Evolutionary conservation across 2,329 filamentous ascomycete species (phyloP).

Genomic region (Cryphonectria parasitica): DNA sequence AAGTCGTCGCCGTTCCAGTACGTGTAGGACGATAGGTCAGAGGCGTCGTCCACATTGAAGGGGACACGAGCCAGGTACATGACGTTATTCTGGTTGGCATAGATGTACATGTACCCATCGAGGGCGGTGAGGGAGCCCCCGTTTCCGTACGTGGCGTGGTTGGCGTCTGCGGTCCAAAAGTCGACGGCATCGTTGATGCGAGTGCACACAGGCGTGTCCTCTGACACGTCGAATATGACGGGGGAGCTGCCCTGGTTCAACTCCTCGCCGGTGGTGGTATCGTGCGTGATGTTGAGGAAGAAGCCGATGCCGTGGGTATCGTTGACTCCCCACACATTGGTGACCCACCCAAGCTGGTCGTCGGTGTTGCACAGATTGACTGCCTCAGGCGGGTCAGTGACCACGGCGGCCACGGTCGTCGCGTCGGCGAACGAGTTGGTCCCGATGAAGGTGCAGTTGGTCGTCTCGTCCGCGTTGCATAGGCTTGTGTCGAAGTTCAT

Average conservation of each 20-base stretch:
- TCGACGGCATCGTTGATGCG: conserved; percentile 8
- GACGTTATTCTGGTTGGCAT: conserved; percentile 1
- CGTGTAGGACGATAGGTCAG: conserved; percentile 1
- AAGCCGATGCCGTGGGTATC: conserved; percentile 1
- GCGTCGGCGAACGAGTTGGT: neutral
- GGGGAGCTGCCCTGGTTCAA: neutral
- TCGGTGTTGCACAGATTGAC: conserved; percentile 3
- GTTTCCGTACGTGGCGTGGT: conserved; percentile 9
- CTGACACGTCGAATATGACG: neutral
- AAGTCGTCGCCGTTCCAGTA: conserved; percentile 9
- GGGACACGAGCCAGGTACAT: conserved; percentile 1
- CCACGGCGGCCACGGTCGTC: neutral
- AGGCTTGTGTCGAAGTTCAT: conserved; percentile 14
- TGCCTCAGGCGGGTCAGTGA: neutral
- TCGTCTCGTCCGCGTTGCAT: conserved; percentile 1
- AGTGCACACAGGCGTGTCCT: conserved; percentile 6
- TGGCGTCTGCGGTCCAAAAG: conserved; percentile 1
- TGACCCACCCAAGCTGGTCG: conserved; percentile 10
- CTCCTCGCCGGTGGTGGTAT: neutral
- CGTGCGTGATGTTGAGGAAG: conserved; percentile 10
- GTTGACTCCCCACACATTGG: conserved; percentile 6
- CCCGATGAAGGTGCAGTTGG: neutral
- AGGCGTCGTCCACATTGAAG: conserved; percentile 3
- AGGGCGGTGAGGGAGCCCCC: neutral
- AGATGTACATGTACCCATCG: conserved; percentile 2